These are phyloP conservation scores for Lachancea cidri DNA, from an alignment of 805 yeast species.

Conservation along the genomic window DNA sequence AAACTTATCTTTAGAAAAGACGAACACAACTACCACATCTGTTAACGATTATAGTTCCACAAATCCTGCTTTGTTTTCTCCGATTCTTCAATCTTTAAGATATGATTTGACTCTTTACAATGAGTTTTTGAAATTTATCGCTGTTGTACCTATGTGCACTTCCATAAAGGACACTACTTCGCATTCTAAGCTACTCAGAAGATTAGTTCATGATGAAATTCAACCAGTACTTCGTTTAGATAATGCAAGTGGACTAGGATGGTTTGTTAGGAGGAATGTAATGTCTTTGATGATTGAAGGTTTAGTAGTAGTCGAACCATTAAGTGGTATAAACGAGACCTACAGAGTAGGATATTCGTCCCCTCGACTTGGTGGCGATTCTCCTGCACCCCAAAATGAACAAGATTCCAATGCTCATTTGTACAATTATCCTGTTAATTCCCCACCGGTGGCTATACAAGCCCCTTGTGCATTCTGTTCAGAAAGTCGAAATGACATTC, in stretches of 20 bases:
- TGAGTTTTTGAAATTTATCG: constrained; percentile 37
- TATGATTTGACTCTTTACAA: constrained; percentile 37
- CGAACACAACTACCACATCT: constrained; percentile 12
- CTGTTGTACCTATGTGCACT: constrained; percentile 31
- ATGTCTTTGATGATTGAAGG: constrained; percentile 72
- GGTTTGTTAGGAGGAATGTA: constrained; percentile 57
- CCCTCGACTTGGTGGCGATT: constrained; percentile 5
- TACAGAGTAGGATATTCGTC: constrained; percentile 40
- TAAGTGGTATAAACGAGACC: constrained; percentile 74
- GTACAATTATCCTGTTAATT: constrained; percentile 40
- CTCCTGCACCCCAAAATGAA: neutral
- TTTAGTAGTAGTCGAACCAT: constrained; percentile 77
- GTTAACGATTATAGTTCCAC: constrained; percentile 7
- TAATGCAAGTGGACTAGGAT: constrained; percentile 55
- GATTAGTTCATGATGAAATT: constrained; percentile 68
- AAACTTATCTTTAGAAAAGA: constrained; percentile 19
- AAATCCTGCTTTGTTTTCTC: constrained; percentile 34
- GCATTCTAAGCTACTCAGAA: constrained; percentile 54
- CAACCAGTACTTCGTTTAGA: constrained; percentile 68
- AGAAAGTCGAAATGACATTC: constrained; percentile 61
- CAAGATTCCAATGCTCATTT: constrained; percentile 31
- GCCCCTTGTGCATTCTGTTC: constrained; percentile 83
- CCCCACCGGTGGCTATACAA: constrained; percentile 69
- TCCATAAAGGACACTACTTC: constrained; percentile 37
- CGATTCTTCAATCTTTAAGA: constrained; percentile 38